phyloP scores from a whole-genome alignment of 805 yeast genomes.

The Ogataea wickerhamii region DNA sequence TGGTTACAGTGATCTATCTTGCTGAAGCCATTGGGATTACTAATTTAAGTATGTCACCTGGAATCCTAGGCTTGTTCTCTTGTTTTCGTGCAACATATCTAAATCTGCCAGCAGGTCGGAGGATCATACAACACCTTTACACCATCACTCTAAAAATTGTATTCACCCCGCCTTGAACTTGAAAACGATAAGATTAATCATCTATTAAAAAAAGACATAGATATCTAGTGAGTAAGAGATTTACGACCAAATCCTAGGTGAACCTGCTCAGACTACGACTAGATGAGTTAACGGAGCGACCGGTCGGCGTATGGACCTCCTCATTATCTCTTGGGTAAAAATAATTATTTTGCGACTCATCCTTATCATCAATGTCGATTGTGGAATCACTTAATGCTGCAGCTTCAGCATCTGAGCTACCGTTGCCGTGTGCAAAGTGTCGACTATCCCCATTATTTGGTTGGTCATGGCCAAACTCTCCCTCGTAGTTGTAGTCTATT shows the following conservation, averaged over 20 bases:
- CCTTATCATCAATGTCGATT: constrained; percentile 45
- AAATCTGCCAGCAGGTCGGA: constrained; percentile 1
- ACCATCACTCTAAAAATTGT: neutral
- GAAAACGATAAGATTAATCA: neutral
- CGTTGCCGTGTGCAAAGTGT: neutral
- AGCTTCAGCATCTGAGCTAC: constrained; percentile 3
- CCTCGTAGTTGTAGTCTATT: constrained; percentile 32
- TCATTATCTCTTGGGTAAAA: constrained; percentile 48
- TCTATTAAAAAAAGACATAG: neutral
- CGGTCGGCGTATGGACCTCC: constrained; percentile 26
- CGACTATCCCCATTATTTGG: neutral
- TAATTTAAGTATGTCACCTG: too few species aligned
- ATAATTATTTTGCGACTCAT: constrained; percentile 48
- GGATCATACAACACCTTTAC: constrained; percentile 1
- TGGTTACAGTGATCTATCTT: too few species aligned
- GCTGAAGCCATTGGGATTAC: too few species aligned
- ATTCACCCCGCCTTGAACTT: neutral
- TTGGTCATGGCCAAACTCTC: constrained; percentile 1
- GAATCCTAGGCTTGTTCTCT: too few species aligned
- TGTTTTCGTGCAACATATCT: constrained; percentile 6
- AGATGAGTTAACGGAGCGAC: constrained; percentile 7
- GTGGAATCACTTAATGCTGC: constrained; percentile 35
- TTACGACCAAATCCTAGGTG: too few species aligned
- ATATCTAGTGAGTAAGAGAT: too few species aligned
- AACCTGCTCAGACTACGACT: constrained; percentile 4